A percentile compares a stretch with the other conserved stretches of the same genome.
These are phyloP conservation scores for Schrenkiella parvula DNA, from an alignment of 345 rosid genomes.

Conservation along the genomic window DNA sequence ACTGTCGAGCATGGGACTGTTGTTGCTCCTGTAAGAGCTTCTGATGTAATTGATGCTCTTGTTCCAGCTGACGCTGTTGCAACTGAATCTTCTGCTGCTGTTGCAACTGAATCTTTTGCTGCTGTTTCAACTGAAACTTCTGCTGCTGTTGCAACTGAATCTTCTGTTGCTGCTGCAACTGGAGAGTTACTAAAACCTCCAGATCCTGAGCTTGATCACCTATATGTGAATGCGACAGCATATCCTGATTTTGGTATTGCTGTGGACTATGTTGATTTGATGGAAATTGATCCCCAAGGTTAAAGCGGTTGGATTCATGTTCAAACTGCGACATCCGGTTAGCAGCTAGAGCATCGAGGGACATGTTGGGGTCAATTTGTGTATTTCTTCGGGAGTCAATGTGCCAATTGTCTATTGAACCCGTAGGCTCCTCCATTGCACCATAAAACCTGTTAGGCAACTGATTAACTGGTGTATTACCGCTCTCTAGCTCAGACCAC, in stretches of 20 bases:
- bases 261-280: constrained; percentile 40
- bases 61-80: constrained; percentile 38
- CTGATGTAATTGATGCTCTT: constrained; percentile 38
- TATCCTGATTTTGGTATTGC: constrained; percentile 34
- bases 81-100: constrained; percentile 36
- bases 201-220: constrained; percentile 32
- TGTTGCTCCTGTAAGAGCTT: constrained; percentile 37
- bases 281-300: constrained; percentile 35
- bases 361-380: constrained; percentile 24
- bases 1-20: constrained; percentile 60
- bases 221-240: constrained; percentile 23
- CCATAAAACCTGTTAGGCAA: constrained; percentile 37
- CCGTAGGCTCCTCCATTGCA: constrained; percentile 31
- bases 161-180: constrained; percentile 39
- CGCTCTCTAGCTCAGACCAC: constrained; percentile 55
- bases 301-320: constrained; percentile 33
- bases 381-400: constrained; percentile 32
- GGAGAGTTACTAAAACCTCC: constrained; percentile 37
- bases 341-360: constrained; percentile 36
- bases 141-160: constrained; percentile 35
- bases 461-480: constrained; percentile 32
- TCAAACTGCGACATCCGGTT: constrained; percentile 34
- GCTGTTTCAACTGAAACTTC: constrained; percentile 27
- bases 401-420: constrained; percentile 36
- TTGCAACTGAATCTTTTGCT: constrained; percentile 35